Evolutionary conservation across 139 green algal genomes (phyloP).

Genomic region (Chlamydomonas schloesseri): DNA sequence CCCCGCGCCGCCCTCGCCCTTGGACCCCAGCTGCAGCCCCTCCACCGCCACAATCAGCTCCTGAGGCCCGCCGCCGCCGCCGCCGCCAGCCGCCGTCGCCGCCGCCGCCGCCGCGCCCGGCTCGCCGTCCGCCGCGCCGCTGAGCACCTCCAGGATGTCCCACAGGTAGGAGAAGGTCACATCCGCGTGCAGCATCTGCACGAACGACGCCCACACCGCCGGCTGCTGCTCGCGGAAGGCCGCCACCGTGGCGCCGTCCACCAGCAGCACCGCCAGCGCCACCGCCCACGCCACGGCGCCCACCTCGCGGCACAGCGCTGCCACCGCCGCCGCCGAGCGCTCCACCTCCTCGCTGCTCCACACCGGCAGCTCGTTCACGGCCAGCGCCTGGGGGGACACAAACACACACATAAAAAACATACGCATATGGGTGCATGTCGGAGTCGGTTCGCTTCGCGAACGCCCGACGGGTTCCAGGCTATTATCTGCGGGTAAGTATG

Average conservation of each 20-base stretch:
- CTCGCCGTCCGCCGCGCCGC: not conserved
- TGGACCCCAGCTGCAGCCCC: not conserved
- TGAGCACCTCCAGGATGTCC: slow-evolving; percentile 35
- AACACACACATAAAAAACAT: no score
- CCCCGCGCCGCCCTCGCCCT: not conserved
- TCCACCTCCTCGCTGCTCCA: slow-evolving; percentile 54
- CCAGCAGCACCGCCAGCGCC: slow-evolving; percentile 71
- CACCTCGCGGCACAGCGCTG: slow-evolving; percentile 55
- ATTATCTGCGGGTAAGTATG: no score
- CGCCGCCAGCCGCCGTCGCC: no score
- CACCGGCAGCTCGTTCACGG: slow-evolving; percentile 60
- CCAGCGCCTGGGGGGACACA: slow-evolving; percentile 32
- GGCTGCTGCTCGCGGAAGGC: slow-evolving; percentile 49
- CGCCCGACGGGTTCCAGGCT: no score
- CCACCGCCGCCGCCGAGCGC: slow-evolving; percentile 51
- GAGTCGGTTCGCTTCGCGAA: no score
- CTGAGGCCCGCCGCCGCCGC: not conserved
- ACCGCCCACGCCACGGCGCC: slow-evolving; percentile 54
- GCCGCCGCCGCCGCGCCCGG: no score
- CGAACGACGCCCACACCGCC: slow-evolving; percentile 42
- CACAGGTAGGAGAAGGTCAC: slow-evolving; percentile 8
- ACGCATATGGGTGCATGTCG: no score
- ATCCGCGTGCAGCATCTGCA: slow-evolving; percentile 18
- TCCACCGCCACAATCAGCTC: not conserved
- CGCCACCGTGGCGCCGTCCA: slow-evolving; percentile 53